Evolutionary conservation across 2,329 filamentous ascomycete species (phyloP).

Genomic region (Alternaria incomplexa): DNA sequence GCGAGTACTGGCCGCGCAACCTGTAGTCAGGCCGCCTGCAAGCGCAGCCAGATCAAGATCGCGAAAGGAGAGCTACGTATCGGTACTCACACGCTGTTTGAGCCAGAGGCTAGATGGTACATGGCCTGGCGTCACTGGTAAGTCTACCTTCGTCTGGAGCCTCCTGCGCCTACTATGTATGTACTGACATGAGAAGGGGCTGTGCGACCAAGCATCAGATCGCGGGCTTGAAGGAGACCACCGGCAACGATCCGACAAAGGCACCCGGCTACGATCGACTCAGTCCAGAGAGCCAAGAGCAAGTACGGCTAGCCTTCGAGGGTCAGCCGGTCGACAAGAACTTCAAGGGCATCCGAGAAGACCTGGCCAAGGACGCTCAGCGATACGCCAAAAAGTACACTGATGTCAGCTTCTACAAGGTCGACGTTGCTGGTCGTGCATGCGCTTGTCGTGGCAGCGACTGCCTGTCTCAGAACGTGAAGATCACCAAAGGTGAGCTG

Average conservation of each 20-base stretch:
- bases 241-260: slow-evolving; percentile 64
- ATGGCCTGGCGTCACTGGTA: slow-evolving; percentile 82
- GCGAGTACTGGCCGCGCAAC: slow-evolving; percentile 2
- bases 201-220: slow-evolving; percentile 82
- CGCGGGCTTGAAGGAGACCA: slow-evolving; percentile 64
- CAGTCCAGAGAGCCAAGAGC: slow-evolving; percentile 69
- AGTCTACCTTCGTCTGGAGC: slow-evolving; percentile 27
- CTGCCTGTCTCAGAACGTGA: slow-evolving; percentile 71
- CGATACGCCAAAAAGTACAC: slow-evolving; percentile 13
- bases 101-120: slow-evolving; percentile 62
- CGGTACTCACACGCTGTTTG: slow-evolving; percentile 67
- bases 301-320: slow-evolving; percentile 72
- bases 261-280: slow-evolving; percentile 82
- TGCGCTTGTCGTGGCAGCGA: slow-evolving; percentile 73
- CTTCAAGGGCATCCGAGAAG: slow-evolving; percentile 74
- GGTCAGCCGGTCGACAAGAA: slow-evolving; percentile 81
- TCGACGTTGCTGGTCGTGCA: slow-evolving; percentile 19
- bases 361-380: slow-evolving; percentile 40
- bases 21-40: slow-evolving; percentile 76
- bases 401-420: slow-evolving; percentile 23
- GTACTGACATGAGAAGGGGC: slow-evolving; percentile 63
- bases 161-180: no score
- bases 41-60: slow-evolving; percentile 65
- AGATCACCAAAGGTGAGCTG: slow-evolving; percentile 80
- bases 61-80: slow-evolving; percentile 78